Conservation (phyloP, 106 monocot species). For the Cymbidium sinense region DNA sequence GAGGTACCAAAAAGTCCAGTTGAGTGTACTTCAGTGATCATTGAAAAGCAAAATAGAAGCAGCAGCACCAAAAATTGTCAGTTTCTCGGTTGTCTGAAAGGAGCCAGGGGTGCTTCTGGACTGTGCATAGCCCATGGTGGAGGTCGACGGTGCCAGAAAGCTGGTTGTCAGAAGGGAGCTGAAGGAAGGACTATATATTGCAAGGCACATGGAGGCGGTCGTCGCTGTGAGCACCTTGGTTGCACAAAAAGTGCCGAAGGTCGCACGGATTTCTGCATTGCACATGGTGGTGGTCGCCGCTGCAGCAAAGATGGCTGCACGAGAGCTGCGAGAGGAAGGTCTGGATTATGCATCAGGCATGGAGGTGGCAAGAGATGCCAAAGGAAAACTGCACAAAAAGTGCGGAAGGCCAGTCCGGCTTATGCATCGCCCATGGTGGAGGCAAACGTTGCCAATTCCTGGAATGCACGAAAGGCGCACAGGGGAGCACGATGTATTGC, state of each 20-base stretch:
- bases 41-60: slow-evolving; percentile 6
- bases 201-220: slow-evolving; percentile 58
- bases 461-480: slow-evolving; percentile 45
- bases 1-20: slow-evolving; percentile 16
- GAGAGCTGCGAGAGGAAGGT: slow-evolving; percentile 48
- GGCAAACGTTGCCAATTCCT: slow-evolving; percentile 42
- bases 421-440: slow-evolving; percentile 63
- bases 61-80: slow-evolving; percentile 26
- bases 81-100: slow-evolving; percentile 41
- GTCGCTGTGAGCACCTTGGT: slow-evolving; percentile 39
- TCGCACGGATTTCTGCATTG: slow-evolving; percentile 45
- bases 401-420: slow-evolving; percentile 53
- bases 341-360: slow-evolving; percentile 59
- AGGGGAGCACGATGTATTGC: slow-evolving; percentile 53
- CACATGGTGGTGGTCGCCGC: slow-evolving; percentile 54
- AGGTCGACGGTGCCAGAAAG: slow-evolving; percentile 40
- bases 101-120: slow-evolving; percentile 54
- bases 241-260: slow-evolving; percentile 65
- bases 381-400: slow-evolving; percentile 40
- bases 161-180: slow-evolving; percentile 51
- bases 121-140: slow-evolving; percentile 52
- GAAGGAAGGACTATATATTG: slow-evolving; percentile 51
- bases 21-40: slow-evolving; percentile 31
- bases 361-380: slow-evolving; percentile 60
- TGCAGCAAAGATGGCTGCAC: slow-evolving; percentile 28